phyloP scores from a whole-genome alignment of 176 grass and related monocot genomes.

The Rhynchospora breviuscula region DNA sequence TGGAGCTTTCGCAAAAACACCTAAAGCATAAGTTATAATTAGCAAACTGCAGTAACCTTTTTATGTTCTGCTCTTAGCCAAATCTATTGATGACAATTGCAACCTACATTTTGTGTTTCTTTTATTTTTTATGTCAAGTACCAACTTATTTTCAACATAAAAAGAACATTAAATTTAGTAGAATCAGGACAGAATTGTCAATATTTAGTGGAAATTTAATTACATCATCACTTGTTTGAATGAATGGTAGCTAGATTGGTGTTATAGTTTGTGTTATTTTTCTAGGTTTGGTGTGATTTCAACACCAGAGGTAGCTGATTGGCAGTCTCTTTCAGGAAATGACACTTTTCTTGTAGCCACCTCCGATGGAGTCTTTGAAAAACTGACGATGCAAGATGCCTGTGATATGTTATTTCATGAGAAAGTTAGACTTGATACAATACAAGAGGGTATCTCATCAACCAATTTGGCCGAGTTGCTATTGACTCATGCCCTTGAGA shows the following conservation, averaged over 20 bases:
- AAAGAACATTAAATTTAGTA: constrained; percentile 1
- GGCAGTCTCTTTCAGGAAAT: constrained; percentile 64
- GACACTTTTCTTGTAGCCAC: constrained; percentile 75
- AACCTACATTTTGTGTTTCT: neutral
- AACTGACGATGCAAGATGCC: constrained; percentile 80
- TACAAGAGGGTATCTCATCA: constrained; percentile 11
- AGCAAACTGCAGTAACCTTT: neutral
- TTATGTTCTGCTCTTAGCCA: neutral
- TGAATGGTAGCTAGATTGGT: neutral
- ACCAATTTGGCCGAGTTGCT: constrained; percentile 65
- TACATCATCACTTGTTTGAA: neutral
- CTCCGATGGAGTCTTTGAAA: constrained; percentile 89
- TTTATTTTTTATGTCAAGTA: neutral
- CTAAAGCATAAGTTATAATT: neutral
- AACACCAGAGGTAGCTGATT: constrained; percentile 77
- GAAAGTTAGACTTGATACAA: constrained; percentile 39
- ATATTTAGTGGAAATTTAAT: neutral
- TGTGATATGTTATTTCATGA: constrained; percentile 69
- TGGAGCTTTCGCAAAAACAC: neutral
- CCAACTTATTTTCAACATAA: neutral
- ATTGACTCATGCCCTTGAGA: constrained; percentile 64
- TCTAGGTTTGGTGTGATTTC: constrained; percentile 85
- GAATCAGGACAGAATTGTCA: neutral
- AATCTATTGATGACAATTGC: neutral
- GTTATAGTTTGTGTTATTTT: constrained; percentile 25